Base-by-base conservation (phyloP, 2,329 filamentous ascomycete genomes). In the Hypoxylon sp. region DNA sequence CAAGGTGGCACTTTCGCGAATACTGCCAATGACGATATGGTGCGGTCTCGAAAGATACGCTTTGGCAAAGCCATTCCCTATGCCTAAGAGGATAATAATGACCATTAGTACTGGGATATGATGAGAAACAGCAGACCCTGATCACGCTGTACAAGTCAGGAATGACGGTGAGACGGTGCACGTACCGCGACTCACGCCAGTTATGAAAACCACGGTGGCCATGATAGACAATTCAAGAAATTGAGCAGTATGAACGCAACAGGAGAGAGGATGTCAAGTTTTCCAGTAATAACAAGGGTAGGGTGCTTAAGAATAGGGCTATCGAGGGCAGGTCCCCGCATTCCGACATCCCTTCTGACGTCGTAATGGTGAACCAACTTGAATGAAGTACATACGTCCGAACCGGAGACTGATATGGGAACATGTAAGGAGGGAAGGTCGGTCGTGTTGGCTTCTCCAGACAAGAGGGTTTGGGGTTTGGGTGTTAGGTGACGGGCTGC, bases 11-110 rank as follows among this genome's bases (percentile, higher is more conserved):
- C 69, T 74, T n/a, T 79, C 73, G 22, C 82, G 81, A 31, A 82
- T 76, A 5, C 79, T 80, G 20, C 79, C 81, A 13, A 85, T 79
- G 44, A 84, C 79, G 17, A 74, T 81, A 17, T 77, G 79, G 48
- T 80, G 73, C 0, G 82, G 78, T 1, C 77, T 73, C 1, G 71
- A 64, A 42, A 85, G 79, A 69, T 81, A 81, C 2, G 57, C 55
- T 50, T 68, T 56, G 25, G 40, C 74, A 58, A 50, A 77, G 70
- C 74, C 77, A 8, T 77, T 72, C 2, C 82, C 82, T 61, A 81
- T 77, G 10, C 78, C 79, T 80, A 25, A 37, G 53, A 44, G 53
- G 48, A 49, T 49, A 33, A 42, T 64, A 27, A 14, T 48, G 22
- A 54, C 30, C 40, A 40, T 59, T 49, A 64, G 54, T 54, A 54